These are phyloP conservation scores for Lanmaoa pseudosensibilis DNA, from an alignment of 768 basidiomycete species.

Conservation along the genomic window DNA sequence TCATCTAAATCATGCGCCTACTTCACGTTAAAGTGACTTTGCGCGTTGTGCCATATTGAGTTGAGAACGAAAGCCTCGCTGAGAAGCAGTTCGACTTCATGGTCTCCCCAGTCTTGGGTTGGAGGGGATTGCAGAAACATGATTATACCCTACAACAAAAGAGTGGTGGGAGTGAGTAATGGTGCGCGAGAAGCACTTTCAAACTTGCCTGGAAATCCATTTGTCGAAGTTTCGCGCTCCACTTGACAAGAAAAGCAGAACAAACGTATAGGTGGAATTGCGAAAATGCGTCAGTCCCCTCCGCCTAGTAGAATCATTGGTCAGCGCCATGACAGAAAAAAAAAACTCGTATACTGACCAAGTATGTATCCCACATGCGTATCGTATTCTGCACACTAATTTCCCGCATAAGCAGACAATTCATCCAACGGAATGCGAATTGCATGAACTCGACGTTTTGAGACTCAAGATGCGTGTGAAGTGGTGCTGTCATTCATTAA, in stretches of 20 bases:
- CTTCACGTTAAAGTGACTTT: conserved; percentile 77
- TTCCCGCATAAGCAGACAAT: conserved; percentile 96
- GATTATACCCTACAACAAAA: conserved; percentile 84
- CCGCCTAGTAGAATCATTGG: conserved; percentile 59
- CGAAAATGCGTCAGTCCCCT: conserved; percentile 96
- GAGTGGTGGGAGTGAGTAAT: background rate
- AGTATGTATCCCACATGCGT: conserved; percentile 99
- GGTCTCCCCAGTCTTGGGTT: conserved; percentile 92
- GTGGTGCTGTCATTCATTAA: conserved; percentile 55
- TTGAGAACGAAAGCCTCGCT: conserved; percentile 95
- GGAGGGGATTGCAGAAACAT: conserved; percentile 96
- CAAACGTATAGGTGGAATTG: conserved; percentile 99
- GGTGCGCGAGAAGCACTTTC: background rate
- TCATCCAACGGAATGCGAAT: conserved; percentile 99
- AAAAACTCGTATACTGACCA: conserved; percentile 53
- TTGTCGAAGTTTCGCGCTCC: conserved; percentile 88
- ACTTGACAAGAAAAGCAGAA: conserved; percentile 93
- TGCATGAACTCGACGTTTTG: conserved; percentile 99
- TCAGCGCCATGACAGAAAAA: background rate
- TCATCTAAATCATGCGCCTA: conserved; percentile 18
- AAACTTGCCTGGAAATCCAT: conserved; percentile 95
- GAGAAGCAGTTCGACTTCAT: conserved; percentile 92
- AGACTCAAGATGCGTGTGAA: conserved; percentile 81
- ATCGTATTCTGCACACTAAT: conserved; percentile 96
- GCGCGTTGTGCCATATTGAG: conserved; percentile 91